Evolutionary conservation across 768 basidiomycete species (phyloP), one percentile per base, ranked within the genome.

Genomic region (Hydnum rufescens): DNA sequence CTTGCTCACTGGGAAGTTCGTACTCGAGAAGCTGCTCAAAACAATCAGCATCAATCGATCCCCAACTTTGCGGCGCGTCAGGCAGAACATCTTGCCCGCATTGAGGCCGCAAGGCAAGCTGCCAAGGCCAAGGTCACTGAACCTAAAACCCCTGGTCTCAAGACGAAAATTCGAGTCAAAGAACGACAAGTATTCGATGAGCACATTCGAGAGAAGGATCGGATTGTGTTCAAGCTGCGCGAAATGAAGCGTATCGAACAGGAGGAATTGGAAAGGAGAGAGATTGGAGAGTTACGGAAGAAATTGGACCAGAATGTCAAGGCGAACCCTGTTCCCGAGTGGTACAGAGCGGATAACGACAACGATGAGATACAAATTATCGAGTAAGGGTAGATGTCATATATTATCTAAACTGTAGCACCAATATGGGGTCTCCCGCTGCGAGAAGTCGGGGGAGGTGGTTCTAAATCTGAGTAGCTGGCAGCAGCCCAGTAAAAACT

Each of bases 181-280:
- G 49, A 50, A 31, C 49, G 49, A 25, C 28, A 29, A 18, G 28
- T 8, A 18, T 50, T 30, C 32, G 49, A 50, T 32, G 49, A 50
- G 49, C 6, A 31, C 13, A 30, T 50, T 8, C 6, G 30, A 16
- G 49, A 29, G 16, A 47, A 47, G 26, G 44, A 47, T 13, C 13
- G 13, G 44, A 13, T 28, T 13, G 26, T 28, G 13, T 13, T 47
- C 26, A 13, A 13, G 13, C 49, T 50, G 29, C 6, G 31, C 16
- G 30, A 28, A 16, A 25, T 25, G 8, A 32, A 32, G 2, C 8
- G 16, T 6, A 18, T 32, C 1, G 26, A 50, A 28, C 13, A 50
- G 25, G 26, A 50, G 32, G 31, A 32, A 32, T 31, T 16, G 26
- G 49, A 50, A 31, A 6, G 49, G 13, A 16, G 13, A 25, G 26